These are phyloP conservation scores for Tilletiopsis washingtonensis DNA, from an alignment of 1,284 basidiomycete species.

Conservation along the genomic window DNA sequence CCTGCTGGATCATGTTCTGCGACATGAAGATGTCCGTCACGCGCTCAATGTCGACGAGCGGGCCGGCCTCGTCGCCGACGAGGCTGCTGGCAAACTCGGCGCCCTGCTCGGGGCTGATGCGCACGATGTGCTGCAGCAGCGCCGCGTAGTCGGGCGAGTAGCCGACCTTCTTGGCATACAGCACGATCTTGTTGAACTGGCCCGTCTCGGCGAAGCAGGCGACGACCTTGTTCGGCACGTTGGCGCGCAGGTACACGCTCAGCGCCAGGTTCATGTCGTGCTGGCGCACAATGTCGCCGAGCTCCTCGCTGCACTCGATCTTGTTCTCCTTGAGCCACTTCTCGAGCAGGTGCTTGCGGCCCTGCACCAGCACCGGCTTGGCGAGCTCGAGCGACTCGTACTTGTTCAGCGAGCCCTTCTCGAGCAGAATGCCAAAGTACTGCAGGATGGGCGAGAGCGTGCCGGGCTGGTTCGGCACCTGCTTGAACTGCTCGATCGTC, in stretches of 20 bases:
- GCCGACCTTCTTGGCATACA: constrained; percentile 96
- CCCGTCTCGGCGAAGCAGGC: constrained; percentile 99
- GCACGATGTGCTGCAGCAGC: constrained; percentile 94
- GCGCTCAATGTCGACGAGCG: constrained; percentile 81
- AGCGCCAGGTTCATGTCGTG: constrained; percentile 98
- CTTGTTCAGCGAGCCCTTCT: constrained; percentile 96
- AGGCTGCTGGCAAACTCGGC: constrained; percentile 95
- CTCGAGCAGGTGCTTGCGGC: constrained; percentile 92
- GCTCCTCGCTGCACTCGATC: constrained; percentile 96
- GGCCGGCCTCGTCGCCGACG: constrained; percentile 84
- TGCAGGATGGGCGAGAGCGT: constrained; percentile 93
- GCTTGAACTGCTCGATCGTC: constrained; percentile 97
- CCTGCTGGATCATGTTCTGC: constrained; percentile 99
- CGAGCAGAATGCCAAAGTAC: constrained; percentile 94
- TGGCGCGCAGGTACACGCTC: constrained; percentile 94
- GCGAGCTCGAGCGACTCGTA: constrained; percentile 93
- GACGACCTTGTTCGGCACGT: constrained; percentile 91
- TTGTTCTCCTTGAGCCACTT: constrained; percentile 99
- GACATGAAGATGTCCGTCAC: constrained; percentile 88
- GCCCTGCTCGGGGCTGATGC: constrained; percentile 93
- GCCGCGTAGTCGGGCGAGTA: constrained; percentile 90
- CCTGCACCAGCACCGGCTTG: constrained; percentile 89
- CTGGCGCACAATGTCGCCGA: constrained; percentile 90
- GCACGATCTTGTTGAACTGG: constrained; percentile 94
- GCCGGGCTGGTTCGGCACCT: constrained; percentile 79